Evolutionary conservation across 2,329 filamentous ascomycete genomes (phyloP), one percentile per base, ranked within the genome.

Genomic region (Sclerotinia spermophila): DNA sequence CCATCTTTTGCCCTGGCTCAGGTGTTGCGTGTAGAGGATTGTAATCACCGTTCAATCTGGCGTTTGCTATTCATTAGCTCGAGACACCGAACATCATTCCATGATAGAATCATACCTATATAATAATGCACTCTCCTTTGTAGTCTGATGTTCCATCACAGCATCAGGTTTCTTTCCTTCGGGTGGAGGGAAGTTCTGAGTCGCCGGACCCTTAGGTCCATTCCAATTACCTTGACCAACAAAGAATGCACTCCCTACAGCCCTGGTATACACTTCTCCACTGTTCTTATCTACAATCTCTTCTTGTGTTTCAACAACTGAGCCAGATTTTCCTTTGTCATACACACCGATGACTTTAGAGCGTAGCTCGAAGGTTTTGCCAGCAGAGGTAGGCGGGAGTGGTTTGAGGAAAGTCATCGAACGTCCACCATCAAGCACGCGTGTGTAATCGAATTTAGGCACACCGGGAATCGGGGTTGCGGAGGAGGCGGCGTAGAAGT

Each of bases 11-110:
- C 72, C 93, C 93, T 0, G 93, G 92, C 82, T 93, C 92, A 19
- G 93, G 93, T 27, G 92, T 92, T 10, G 93, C 93, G 80, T 97
- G 94, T 48, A 97, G 89, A 40, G 94, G 94, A 83, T 97, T 97
- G 82, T 97, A 97, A 83, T 97, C 94, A 75, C 94, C 94, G 77
- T 97, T 97, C 66, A 97, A 86, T 73, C 93, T 87, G 13, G 5
- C 15, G 27, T 40, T 30, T 15, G 82, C 92, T 35, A 30, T 38
- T 78, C 74, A 64, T 80, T 27, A 71, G 72, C 69, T 70, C 64
- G 2, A n/a, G 10, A 59, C 45, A 2, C 58, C 5, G 8, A 40
- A 27, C 15, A 2, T 5, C 4, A 42, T n/a, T 58, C 5, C 44
- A 24, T 24, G 19, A 27, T 27, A 66, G 53, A 45, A 60, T 71